Percentiles rank a stretch among this genome's conserved stretches.
Evolutionary conservation across 768 basidiomycete species (phyloP).

Genomic region (Tylopilus intermedius): DNA sequence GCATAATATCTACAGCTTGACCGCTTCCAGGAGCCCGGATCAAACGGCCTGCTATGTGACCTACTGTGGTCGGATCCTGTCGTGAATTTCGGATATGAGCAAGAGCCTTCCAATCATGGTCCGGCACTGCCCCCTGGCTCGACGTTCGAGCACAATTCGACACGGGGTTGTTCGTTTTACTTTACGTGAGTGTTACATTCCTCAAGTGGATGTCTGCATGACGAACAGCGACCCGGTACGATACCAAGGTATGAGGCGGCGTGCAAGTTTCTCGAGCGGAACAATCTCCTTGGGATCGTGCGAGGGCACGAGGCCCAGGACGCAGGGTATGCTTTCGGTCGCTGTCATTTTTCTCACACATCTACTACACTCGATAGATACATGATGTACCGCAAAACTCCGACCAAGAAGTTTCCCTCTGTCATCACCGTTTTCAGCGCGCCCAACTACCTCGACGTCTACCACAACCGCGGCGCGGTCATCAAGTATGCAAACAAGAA

Average conservation of each 20-base stretch:
- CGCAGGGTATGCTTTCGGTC: constrained; percentile 59
- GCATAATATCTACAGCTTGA: constrained; percentile 57
- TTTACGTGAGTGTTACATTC: constrained; percentile 64
- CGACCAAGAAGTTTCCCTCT: constrained; percentile 91
- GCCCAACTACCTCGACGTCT: constrained; percentile 96
- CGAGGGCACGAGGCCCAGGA: constrained; percentile 98
- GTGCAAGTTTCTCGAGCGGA: constrained; percentile 90
- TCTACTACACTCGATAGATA: constrained; percentile 43
- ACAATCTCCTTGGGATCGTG: constrained; percentile 85
- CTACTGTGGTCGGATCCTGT: constrained; percentile 96
- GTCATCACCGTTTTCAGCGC: constrained; percentile 98
- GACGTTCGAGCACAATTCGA: constrained; percentile 74
- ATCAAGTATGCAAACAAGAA: constrained; percentile 98
- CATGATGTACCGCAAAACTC: constrained; percentile 93
- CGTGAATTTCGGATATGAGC: constrained; percentile 81
- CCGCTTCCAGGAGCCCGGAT: constrained; percentile 91
- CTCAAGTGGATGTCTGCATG: neutral
- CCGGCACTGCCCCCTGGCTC: constrained; percentile 52
- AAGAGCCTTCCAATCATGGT: constrained; percentile 46
- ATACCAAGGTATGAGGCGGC: constrained; percentile 75
- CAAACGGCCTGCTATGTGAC: constrained; percentile 87
- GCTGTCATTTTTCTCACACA: neutral
- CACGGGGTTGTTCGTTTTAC: constrained; percentile 87
- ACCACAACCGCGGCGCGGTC: constrained; percentile 94
- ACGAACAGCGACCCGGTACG: neutral